Evolutionary conservation across 2,329 filamentous ascomycete genomes (phyloP).

Genomic region (Aspergillus eucalypticola): DNA sequence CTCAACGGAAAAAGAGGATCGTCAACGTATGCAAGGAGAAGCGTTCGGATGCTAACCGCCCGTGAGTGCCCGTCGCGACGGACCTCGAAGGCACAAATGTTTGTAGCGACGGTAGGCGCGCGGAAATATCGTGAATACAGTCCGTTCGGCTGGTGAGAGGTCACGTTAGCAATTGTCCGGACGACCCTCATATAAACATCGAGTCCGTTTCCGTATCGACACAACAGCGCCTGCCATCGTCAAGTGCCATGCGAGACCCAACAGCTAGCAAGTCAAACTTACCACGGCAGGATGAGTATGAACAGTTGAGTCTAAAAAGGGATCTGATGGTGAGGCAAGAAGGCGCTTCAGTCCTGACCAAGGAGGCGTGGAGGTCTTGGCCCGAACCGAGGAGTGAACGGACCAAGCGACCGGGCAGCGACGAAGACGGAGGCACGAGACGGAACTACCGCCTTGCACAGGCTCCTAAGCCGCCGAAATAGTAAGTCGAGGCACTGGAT

Average conservation of each 20-base stretch:
- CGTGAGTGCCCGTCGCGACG: conserved; percentile 12
- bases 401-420: conserved; percentile 26
- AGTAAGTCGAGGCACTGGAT: conserved; percentile 23
- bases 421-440: conserved; percentile 26
- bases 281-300: conserved; percentile 19
- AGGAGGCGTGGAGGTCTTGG: conserved; percentile 33
- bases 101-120: conserved; percentile 14
- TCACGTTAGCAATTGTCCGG: conserved; percentile 36
- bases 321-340: conserved; percentile 20
- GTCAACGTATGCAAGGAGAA: not conserved
- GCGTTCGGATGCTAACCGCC: conserved; percentile 2
- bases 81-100: not conserved
- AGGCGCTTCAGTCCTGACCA: conserved; percentile 24
- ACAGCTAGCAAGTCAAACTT: conserved; percentile 10
- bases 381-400: conserved; percentile 32
- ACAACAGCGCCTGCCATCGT: conserved; percentile 9
- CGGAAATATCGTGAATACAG: conserved; percentile 6
- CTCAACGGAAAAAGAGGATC: not conserved
- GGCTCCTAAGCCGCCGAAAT: conserved; percentile 30
- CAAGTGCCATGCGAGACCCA: not conserved
- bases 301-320: conserved; percentile 15
- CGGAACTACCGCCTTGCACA: conserved; percentile 33
- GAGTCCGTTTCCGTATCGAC: conserved; percentile 5
- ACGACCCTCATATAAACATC: conserved; percentile 22
- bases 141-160: conserved; percentile 24